phyloP scores from a whole-genome alignment of 768 basidiomycete genomes.

The Russula ochroleuca region DNA sequence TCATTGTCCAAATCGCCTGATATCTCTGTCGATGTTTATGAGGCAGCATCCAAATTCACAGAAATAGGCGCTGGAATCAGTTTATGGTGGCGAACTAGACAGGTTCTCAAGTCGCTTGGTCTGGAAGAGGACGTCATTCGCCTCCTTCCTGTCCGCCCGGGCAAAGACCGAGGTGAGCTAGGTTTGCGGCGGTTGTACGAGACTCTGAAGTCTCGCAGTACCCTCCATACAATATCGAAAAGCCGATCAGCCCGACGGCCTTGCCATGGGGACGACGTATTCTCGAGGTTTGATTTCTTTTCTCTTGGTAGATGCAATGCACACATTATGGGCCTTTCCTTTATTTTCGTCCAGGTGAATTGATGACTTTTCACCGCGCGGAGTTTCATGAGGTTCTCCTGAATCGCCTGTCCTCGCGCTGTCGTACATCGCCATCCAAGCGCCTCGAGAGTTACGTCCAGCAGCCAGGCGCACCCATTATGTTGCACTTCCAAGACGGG shows the following conservation, averaged over 20 bases:
- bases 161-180: slow-evolving; percentile 22
- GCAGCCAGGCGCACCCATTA: slow-evolving; percentile 37
- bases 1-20: slow-evolving; percentile 31
- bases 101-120: slow-evolving; percentile 30
- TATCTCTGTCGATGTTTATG: slow-evolving; percentile 36
- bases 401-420: slow-evolving; percentile 40
- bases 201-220: slow-evolving; percentile 36
- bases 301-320: not conserved
- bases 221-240: slow-evolving; percentile 55
- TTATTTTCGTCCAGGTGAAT: slow-evolving; percentile 29
- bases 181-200: not conserved
- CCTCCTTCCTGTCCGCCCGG: slow-evolving; percentile 29
- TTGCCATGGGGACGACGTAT: slow-evolving; percentile 48
- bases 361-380: slow-evolving; percentile 52
- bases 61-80: slow-evolving; percentile 36
- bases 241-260: slow-evolving; percentile 53
- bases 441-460: slow-evolving; percentile 56
- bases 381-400: slow-evolving; percentile 63
- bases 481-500: slow-evolving; percentile 59
- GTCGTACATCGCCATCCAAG: slow-evolving; percentile 50
- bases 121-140: slow-evolving; percentile 31
- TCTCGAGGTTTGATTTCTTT: slow-evolving; percentile 47
- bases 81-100: slow-evolving; percentile 38
- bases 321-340: not conserved
- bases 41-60: slow-evolving; percentile 32